Base-by-base conservation (phyloP, 1,284 basidiomycete genomes). In the Gomphus sp. region DNA sequence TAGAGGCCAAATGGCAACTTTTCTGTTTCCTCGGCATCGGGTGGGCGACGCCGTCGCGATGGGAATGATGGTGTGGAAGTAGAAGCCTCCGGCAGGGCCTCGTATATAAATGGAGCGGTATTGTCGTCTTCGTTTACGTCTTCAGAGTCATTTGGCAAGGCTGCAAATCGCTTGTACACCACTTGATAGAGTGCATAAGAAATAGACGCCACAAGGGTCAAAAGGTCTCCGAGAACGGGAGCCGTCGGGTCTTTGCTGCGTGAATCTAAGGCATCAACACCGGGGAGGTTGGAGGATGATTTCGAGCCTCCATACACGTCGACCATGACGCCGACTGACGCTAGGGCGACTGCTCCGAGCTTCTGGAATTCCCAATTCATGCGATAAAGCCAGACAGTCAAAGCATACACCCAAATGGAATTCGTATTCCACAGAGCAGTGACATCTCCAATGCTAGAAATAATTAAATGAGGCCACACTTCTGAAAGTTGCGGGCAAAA, bases 391-490 rank as follows among this genome's bases (percentile, higher is more conserved):
- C 79, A 79, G 56, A 89, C 81, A 8, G 82, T 79, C 65, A 92
- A 77, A 41, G 89, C 65, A 65, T 91, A 92, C 14, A 85, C 85
- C 68, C 90, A 91, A 72, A 92, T 89, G 4, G 89, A 88, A 66
- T 91, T 91, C 9, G 87, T 83, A 69, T 92, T 92, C 86, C 88
- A 91, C 18, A 91, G 81, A 12, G 89, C 89, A 37, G 89, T 91
- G 36, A 91, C 82, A 69, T 91, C 88, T 62, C 81, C 85, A 36
- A 91, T 74, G 47, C 88, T 91, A 58, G n/a, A 58, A 28, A 58
- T 49, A 56, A 58, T 45, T 62, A 36, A 62, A 60, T 64, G 52
- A 62, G 56, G 55, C 5, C 55, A 49, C 52, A 34, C 59, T 56
- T 36, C 58, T 41, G 16, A 6, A n/a, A 61, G 43, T 25, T 31